Percentiles rank a stretch among this genome's conserved stretches.
Evolutionary conservation across 495 filamentous ascomycete species (phyloP).

Genomic region (Penicillium paradoxum): DNA sequence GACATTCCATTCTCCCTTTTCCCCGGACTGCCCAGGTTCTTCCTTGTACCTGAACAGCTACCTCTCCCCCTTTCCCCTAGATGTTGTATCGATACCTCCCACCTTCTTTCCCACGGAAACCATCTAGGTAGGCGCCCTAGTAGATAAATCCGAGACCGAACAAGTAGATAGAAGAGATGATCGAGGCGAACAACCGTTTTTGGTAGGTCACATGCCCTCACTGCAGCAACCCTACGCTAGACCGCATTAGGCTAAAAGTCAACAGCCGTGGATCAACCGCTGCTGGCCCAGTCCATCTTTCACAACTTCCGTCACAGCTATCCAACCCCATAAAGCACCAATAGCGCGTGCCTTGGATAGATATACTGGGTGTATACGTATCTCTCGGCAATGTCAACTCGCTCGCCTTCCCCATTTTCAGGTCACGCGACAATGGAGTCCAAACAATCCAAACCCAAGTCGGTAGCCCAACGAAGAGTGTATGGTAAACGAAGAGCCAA

Average conservation of each 20-base stretch:
- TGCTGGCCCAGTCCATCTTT: background rate
- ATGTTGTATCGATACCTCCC: too few relatives aligned
- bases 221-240: slow-evolving; percentile 26
- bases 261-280: slow-evolving; percentile 13
- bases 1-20: background rate
- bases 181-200: background rate
- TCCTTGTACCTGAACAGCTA: background rate
- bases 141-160: too few relatives aligned
- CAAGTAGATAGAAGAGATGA: too few relatives aligned
- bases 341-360: too few relatives aligned
- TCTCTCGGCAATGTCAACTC: slow-evolving; percentile 4
- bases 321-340: background rate
- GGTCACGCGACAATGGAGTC: slow-evolving; percentile 19
- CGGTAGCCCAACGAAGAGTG: slow-evolving; percentile 30
- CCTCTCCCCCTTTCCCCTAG: too few relatives aligned
- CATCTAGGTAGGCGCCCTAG: too few relatives aligned
- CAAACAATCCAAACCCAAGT: slow-evolving; percentile 17
- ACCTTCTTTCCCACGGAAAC: too few relatives aligned
- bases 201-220: background rate
- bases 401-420: slow-evolving; percentile 5
- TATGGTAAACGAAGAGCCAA: slow-evolving; percentile 42
- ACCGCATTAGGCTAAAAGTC: slow-evolving; percentile 25
- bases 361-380: background rate
- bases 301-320: background rate
- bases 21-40: background rate